These are phyloP conservation scores for Cystobasidiaceae sp. DNA, from an alignment of 1,284 basidiomycete genomes.

Conservation along the genomic window DNA sequence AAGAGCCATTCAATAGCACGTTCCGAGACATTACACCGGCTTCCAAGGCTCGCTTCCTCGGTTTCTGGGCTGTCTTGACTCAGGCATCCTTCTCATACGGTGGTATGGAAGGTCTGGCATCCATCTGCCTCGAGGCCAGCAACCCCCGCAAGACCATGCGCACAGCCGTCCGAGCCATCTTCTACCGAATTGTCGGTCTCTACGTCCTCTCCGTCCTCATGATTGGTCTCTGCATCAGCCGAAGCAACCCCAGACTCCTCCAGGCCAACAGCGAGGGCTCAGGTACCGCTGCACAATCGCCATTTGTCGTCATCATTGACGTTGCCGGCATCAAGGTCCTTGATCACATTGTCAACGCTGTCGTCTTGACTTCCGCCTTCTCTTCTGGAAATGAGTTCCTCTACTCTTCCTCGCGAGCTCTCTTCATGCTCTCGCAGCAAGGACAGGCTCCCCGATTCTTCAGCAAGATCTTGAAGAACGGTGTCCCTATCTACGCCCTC, in stretches of 20 bases:
- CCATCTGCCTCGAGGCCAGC: slow-evolving; percentile 58
- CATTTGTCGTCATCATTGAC: slow-evolving; percentile 41
- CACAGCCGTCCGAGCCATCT: slow-evolving; percentile 47
- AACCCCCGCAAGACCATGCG: slow-evolving; percentile 42
- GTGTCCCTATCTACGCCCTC: slow-evolving; percentile 70
- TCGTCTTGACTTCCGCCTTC: slow-evolving; percentile 53
- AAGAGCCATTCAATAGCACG: too few species aligned
- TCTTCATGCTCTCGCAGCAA: slow-evolving; percentile 52
- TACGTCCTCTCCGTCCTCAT: slow-evolving; percentile 56
- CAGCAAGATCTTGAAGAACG: slow-evolving; percentile 59
- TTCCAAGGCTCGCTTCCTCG: slow-evolving; percentile 39
- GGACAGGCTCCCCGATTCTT: slow-evolving; percentile 56
- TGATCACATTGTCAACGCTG: slow-evolving; percentile 48
- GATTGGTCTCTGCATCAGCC: slow-evolving; percentile 26
- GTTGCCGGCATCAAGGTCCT: slow-evolving; percentile 41
- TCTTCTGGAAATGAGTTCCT: slow-evolving; percentile 56
- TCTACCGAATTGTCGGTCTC: slow-evolving; percentile 64
- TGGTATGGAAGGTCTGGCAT: slow-evolving; percentile 75
- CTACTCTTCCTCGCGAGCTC: slow-evolving; percentile 54
- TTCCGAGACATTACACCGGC: too few species aligned
- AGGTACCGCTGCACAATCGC: slow-evolving; percentile 39
- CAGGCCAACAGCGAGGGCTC: slow-evolving; percentile 26
- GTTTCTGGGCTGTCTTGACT: slow-evolving; percentile 39
- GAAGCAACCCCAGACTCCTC: slow-evolving; percentile 46
- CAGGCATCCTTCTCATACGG: slow-evolving; percentile 74